A percentile compares a stretch with the other conserved stretches of the same genome.
Evolutionary conservation across 2,329 filamentous ascomycete genomes (phyloP).

Genomic region (Calonectria pteridis): DNA sequence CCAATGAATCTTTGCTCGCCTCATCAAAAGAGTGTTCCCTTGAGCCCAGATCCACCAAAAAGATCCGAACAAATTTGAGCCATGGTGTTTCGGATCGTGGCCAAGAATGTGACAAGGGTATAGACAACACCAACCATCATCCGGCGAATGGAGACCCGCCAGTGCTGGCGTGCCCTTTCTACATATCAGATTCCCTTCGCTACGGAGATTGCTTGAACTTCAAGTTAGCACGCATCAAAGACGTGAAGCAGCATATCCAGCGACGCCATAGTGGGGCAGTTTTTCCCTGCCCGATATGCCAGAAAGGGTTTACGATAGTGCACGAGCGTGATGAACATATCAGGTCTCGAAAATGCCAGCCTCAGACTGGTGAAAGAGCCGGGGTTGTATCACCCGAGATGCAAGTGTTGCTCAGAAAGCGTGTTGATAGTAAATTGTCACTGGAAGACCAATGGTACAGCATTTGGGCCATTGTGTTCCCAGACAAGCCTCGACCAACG

Average conservation of each 20-base stretch:
- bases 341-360: background rate
- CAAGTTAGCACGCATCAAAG: slow-evolving; percentile 32
- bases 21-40: background rate
- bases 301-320: background rate
- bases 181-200: slow-evolving; percentile 15
- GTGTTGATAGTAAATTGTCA: slow-evolving; percentile 9
- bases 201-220: slow-evolving; percentile 29
- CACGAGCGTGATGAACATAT: slow-evolving; percentile 20
- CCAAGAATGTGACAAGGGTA: background rate
- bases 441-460: slow-evolving; percentile 26
- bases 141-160: too few species aligned
- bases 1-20: too few species aligned
- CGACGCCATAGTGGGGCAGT: slow-evolving; percentile 23
- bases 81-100: background rate
- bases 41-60: background rate
- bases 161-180: slow-evolving; percentile 32
- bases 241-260: slow-evolving; percentile 37
- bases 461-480: slow-evolving; percentile 32
- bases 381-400: slow-evolving; percentile 20
- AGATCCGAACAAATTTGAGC: background rate
- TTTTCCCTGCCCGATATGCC: slow-evolving; percentile 31
- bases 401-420: slow-evolving; percentile 15
- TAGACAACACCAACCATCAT: background rate
- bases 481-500: background rate
- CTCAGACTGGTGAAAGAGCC: background rate